Base-by-base conservation (phyloP, 768 basidiomycete species). In the Termitomyces heimii region DNA sequence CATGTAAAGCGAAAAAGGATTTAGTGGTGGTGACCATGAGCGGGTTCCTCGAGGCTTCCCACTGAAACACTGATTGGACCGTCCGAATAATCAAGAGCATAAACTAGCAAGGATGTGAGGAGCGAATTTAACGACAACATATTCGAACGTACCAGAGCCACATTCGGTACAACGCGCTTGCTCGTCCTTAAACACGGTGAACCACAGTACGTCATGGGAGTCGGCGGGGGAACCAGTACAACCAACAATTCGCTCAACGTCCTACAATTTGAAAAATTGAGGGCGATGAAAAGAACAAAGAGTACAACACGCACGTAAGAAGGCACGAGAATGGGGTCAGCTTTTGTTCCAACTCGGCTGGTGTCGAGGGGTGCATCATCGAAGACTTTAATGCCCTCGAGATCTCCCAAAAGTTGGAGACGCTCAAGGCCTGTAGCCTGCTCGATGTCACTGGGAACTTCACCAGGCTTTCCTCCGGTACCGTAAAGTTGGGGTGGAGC, bases 351-450 rank as follows among this genome's bases (percentile, higher is more conserved):
- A 70, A 93, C 73, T 66, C 90, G 83, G 73, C 85, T 88, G 55
- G 94, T 75, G 67, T 93, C 88, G 62, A 97, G 80, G 34, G 94
- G 89, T 57, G 83, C 81, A 67, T 87, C 80, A 71, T 98, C 94
- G 75, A 99, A 99, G 52, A 94, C 83, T 44, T 92, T 86, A 53
- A 94, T 75, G 54, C 94, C 95, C 71, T 93, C 85, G 66, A 94
- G 76, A 60, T 93, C 87, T 67, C 89, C 94, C 53, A 98, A 75
- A 49, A 97, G 77, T 74, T 99, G 92, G 68, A 97, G 84, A 73
- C 96, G 92, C 73, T 98, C 95, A 55, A 98, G 79, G 84, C 96
- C 96, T 64, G 96, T 99, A 16, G 95, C 84, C 75, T 99, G 96
- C 62, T 90, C 83, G 62, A 86, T 78, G 73, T 93, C 91, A 58